Evolutionary conservation across 768 basidiomycete genomes (phyloP).

Genomic region (Psilocybe azurescens): DNA sequence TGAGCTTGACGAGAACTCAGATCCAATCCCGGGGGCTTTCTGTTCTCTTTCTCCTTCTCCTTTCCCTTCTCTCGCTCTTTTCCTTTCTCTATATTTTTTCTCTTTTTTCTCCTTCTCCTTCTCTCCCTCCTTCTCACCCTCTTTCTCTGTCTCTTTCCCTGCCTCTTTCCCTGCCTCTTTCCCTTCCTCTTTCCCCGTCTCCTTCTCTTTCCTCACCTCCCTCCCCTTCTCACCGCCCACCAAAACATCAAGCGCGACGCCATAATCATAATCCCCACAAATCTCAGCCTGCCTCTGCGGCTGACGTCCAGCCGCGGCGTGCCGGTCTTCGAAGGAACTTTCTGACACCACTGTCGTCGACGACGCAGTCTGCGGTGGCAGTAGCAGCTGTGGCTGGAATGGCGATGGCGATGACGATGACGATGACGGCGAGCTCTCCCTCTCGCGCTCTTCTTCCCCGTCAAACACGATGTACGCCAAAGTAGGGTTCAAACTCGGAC

Average conservation of each 20-base stretch:
- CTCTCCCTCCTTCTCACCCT: no score
- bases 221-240: not conserved
- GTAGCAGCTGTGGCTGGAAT: no score
- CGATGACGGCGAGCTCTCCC: not conserved
- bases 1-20: no score
- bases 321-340: no score
- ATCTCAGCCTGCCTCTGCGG: not conserved
- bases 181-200: not conserved
- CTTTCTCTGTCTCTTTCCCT: no score
- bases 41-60: not conserved
- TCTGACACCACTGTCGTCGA: not conserved
- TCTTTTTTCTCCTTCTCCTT: not conserved
- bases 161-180: no score
- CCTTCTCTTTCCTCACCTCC: not conserved
- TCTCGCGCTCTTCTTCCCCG: not conserved
- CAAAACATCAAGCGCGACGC: not conserved
- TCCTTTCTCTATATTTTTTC: not conserved
- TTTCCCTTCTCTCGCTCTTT: not conserved
- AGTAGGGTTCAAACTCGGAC: not conserved
- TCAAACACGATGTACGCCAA: not conserved
- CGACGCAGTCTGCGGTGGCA: no score
- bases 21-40: no score
- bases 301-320: not conserved
- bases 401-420: not conserved
- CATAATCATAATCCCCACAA: slow-evolving; percentile 3